These are phyloP conservation scores for Cardamine resedifolia DNA, from an alignment of 345 rosid genomes.

Conservation along the genomic window DNA sequence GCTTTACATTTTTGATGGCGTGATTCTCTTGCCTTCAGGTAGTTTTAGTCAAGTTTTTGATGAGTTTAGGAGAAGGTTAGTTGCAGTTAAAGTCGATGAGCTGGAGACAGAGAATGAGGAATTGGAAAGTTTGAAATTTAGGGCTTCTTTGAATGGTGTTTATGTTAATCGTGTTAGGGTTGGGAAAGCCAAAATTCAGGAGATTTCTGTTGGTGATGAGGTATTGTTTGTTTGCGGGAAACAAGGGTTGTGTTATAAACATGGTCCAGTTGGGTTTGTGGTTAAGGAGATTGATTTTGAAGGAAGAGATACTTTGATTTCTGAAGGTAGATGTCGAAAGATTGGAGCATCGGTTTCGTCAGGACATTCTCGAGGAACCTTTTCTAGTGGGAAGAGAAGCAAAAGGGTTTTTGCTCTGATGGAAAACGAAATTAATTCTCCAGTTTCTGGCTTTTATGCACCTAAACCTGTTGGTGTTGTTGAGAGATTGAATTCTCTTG, in stretches of 20 bases:
- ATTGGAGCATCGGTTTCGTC: slow-evolving; percentile 36
- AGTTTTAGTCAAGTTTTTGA: slow-evolving; percentile 29
- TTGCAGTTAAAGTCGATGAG: slow-evolving; percentile 32
- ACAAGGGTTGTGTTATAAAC: slow-evolving; percentile 43
- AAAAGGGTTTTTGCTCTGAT: slow-evolving; percentile 71
- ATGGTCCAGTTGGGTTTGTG: slow-evolving; percentile 60
- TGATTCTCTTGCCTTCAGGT: slow-evolving; percentile 16
- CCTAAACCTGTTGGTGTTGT: slow-evolving; percentile 34
- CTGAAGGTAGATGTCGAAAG: slow-evolving; percentile 26
- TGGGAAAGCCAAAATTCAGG: slow-evolving; percentile 38
- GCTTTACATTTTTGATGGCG: slow-evolving; percentile 62
- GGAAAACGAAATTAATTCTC: slow-evolving; percentile 37
- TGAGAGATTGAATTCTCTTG: slow-evolving; percentile 46
- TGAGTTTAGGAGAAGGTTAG: slow-evolving; percentile 49
- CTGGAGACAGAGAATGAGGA: slow-evolving; percentile 33
- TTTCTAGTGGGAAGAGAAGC: slow-evolving; percentile 58
- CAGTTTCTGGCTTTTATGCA: slow-evolving; percentile 18
- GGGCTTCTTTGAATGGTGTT: slow-evolving; percentile 60
- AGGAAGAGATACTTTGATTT: slow-evolving; percentile 36
- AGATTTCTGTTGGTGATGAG: slow-evolving; percentile 68
- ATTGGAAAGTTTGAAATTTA: slow-evolving; percentile 35
- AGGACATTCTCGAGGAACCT: slow-evolving; percentile 51
- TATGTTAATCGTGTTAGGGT: slow-evolving; percentile 61
- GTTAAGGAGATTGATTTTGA: slow-evolving; percentile 52
- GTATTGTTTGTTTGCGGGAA: slow-evolving; percentile 66